Conservation (phyloP, 2,329 filamentous ascomycete species). For the Sclerotiophoma versabilis region DNA sequence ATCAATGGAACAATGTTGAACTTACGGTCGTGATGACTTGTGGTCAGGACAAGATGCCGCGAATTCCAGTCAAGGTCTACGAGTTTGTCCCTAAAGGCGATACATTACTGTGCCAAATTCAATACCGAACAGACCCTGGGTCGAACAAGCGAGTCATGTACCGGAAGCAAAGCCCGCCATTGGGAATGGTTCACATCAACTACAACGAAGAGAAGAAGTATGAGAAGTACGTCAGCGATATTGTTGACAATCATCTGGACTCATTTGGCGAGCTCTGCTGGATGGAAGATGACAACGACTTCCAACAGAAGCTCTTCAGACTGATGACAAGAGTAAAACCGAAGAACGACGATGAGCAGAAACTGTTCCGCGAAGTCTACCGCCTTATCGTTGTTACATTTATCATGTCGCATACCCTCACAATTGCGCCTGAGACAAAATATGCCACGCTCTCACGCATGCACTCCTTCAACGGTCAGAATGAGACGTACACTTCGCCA, state of each 20-base stretch:
- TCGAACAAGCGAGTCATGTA: conserved; percentile 43
- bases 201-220: conserved; percentile 54
- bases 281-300: conserved; percentile 55
- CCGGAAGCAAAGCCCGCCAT: conserved; percentile 53
- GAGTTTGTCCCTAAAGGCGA: conserved; percentile 54
- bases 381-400: conserved; percentile 57
- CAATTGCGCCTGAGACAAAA: conserved; percentile 52
- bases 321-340: conserved; percentile 51
- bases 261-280: conserved; percentile 54
- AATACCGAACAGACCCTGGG: conserved; percentile 50
- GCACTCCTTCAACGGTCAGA: conserved; percentile 43
- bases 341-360: conserved; percentile 50
- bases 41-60: conserved; percentile 51
- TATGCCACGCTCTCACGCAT: conserved; percentile 48
- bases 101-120: conserved; percentile 51
- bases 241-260: conserved; percentile 51
- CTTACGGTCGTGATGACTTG: conserved; percentile 54
- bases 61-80: conserved; percentile 54
- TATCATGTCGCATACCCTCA: conserved; percentile 58
- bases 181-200: conserved; percentile 56
- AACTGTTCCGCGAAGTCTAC: conserved; percentile 53
- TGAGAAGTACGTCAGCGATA: conserved; percentile 54
- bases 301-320: conserved; percentile 52
- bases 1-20: conserved; percentile 45
- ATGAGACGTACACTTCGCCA: conserved; percentile 48